These are phyloP conservation scores for Auricularia cornea DNA, from an alignment of 768 basidiomycete species.

Conservation along the genomic window DNA sequence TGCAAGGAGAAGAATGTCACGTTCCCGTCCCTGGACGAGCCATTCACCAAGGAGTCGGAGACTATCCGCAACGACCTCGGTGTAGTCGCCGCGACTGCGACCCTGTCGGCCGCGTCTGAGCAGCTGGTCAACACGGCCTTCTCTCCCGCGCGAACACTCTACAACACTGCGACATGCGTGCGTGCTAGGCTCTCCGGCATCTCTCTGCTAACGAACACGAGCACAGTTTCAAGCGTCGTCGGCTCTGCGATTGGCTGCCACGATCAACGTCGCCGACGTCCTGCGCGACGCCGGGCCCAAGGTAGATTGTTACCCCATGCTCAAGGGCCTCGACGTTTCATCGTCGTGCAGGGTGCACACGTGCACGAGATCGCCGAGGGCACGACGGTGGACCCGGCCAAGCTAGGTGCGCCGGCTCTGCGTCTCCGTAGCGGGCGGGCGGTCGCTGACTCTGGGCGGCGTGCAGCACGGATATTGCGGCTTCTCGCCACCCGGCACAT, in stretches of 20 bases:
- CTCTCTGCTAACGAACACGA: too few relatives aligned
- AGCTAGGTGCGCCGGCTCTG: slow-evolving; percentile 30
- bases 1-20: neutral
- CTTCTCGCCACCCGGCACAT: slow-evolving; percentile 22
- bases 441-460: too few relatives aligned
- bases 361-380: slow-evolving; percentile 29
- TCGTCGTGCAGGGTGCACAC: slow-evolving; percentile 19
- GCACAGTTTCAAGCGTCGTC: slow-evolving; percentile 17
- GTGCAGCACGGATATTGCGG: slow-evolving; percentile 20
- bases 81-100: neutral
- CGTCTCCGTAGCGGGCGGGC: too few relatives aligned
- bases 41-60: neutral
- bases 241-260: slow-evolving; percentile 20
- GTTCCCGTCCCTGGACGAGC: neutral
- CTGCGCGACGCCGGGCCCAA: slow-evolving; percentile 32
- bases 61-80: neutral
- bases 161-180: too few relatives aligned
- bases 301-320: slow-evolving; percentile 11
- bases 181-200: too few relatives aligned
- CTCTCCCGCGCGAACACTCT: neutral
- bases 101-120: neutral
- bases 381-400: slow-evolving; percentile 21
- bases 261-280: slow-evolving; percentile 32
- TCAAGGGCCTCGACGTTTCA: too few relatives aligned
- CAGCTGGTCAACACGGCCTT: neutral